These are phyloP conservation scores for Trichoderma citrinoviride DNA, from an alignment of 2,329 filamentous ascomycete species.

Conservation along the genomic window DNA sequence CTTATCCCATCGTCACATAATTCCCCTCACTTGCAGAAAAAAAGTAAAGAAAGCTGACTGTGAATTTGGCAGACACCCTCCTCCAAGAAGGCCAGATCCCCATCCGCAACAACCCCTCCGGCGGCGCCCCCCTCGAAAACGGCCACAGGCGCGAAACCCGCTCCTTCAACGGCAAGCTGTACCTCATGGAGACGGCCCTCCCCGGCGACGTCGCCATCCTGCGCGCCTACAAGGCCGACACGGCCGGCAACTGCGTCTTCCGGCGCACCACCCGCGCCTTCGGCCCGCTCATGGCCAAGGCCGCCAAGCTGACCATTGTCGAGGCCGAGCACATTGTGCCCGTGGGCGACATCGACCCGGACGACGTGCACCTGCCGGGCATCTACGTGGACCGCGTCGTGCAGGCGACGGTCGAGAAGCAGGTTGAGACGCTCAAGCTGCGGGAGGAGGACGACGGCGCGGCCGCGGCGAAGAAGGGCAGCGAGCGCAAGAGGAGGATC, in stretches of 20 bases:
- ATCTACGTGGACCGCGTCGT: slow-evolving; percentile 83
- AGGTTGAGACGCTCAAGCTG: slow-evolving; percentile 67
- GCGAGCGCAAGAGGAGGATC: slow-evolving; percentile 65
- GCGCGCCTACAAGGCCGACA: slow-evolving; percentile 72
- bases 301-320: slow-evolving; percentile 73
- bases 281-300: slow-evolving; percentile 76
- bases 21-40: neutral
- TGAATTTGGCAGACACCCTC: slow-evolving; percentile 52
- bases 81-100: slow-evolving; percentile 68
- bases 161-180: slow-evolving; percentile 69
- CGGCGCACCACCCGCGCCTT: slow-evolving; percentile 75
- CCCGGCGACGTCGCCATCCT: slow-evolving; percentile 75
- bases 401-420: slow-evolving; percentile 67
- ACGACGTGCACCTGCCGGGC: slow-evolving; percentile 74
- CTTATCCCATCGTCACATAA: neutral
- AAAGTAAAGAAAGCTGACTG: slow-evolving; percentile 20
- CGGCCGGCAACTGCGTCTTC: slow-evolving; percentile 77
- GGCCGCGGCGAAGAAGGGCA: slow-evolving; percentile 37
- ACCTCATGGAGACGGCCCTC: slow-evolving; percentile 74
- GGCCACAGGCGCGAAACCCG: slow-evolving; percentile 67
- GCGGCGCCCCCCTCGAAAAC: slow-evolving; percentile 60
- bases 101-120: slow-evolving; percentile 56
- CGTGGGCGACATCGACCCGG: slow-evolving; percentile 67
- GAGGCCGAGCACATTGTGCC: slow-evolving; percentile 84
- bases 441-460: slow-evolving; percentile 44